Evolutionary conservation across 1,284 basidiomycete genomes (phyloP), one percentile per base, ranked within the genome.

Genomic region (Boletellus deceptivus): DNA sequence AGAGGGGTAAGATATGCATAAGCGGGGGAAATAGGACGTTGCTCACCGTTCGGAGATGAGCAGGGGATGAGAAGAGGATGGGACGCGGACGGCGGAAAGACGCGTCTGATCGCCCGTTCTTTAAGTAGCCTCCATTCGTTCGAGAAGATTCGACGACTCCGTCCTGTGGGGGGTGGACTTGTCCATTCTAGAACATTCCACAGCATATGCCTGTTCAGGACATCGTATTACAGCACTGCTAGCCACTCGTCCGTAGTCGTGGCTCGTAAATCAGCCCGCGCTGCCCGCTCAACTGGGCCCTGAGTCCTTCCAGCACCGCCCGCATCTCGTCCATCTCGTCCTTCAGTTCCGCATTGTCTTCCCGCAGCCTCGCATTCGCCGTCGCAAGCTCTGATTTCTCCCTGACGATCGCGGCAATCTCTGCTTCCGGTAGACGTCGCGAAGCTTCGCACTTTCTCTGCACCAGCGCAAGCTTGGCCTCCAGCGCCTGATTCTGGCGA

Each of bases 251-350:
- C 51, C 65, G 58, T 33, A 55, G 55, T 41, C 67, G 60, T 9
- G 68, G 58, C 41, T 70, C 63, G 46, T 60, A 64, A 31, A 74
- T 62, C 46, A 82, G 56, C 14, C 79, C 76, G 36, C 67, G 72
- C 49, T 69, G 72, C 18, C 79, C 76, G 46, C 71, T 75, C 44
- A 76, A 64, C 59, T 82, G 78, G 45, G 71, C 77, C 59, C 77
- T 84, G 58, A 89, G 62, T 24, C 81, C 61, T 60, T 88, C 85
- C n/a, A 88, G 70, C 75, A 84, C 86, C 24, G 79, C 83, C 49
- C 76, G 78, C 69, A 89, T 67, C 60, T 91, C 88, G 55, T 89
- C 84, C 40, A 86, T 67, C 59, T 86, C 80, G 24, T 85, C 83
- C 49, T 75, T 75, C 54, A 86, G 59, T 17, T 79, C 75, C 6